Base-by-base conservation (phyloP, 192 early-diverging fungal genomes). In the Linnemannia schmuckeri region DNA sequence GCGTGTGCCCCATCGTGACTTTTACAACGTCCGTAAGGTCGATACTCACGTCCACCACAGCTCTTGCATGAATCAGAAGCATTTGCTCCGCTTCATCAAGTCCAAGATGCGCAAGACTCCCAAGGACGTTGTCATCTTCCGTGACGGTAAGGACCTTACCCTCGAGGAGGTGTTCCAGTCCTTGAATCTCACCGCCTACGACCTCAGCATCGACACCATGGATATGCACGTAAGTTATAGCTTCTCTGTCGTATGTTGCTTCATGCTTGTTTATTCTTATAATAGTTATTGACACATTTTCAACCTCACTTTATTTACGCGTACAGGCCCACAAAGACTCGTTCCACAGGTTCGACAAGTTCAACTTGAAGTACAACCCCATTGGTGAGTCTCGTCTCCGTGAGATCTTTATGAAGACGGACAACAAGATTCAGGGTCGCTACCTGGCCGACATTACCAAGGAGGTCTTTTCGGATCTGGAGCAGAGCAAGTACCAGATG, bases 1-100 rank as follows among this genome's bases (percentile, higher is more conserved):
- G 94, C 88, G 93, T 76, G 97, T 98, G 27, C 96, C 98, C n/a
- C 98, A 98, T 84, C 93, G 98, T 84, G 98, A 99, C 88, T 97
- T 98, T 87, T 99, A 99, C 94, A 99, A 99, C 79, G 97, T 99
- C 46, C 96, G 98, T 78, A 99, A 99, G 89, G 98, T 99, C 38
- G 98, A 99, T 88, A 98, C 97, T 77, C 98, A 99, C 92, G 96
- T 99, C 42, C 98, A 99, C 77, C 93, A 97, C 84, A 95, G 96
- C 7, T 93, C 95, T 18, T 98, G 97, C 78, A 99, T 99, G 98
- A 99, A 99, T 89, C 96, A 97, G 87, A 99, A 99, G 91, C 98
- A 99, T 89, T 82, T 99, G 72, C 89, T 99, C 55, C 96, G 98
- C 24, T 99, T 99, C 83, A 98, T 99, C 90, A 99, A 99, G 88